Evolutionary conservation across 805 yeast species (phyloP), one percentile per base, ranked within the genome.

Genomic region (Kazachstania taianensis): DNA sequence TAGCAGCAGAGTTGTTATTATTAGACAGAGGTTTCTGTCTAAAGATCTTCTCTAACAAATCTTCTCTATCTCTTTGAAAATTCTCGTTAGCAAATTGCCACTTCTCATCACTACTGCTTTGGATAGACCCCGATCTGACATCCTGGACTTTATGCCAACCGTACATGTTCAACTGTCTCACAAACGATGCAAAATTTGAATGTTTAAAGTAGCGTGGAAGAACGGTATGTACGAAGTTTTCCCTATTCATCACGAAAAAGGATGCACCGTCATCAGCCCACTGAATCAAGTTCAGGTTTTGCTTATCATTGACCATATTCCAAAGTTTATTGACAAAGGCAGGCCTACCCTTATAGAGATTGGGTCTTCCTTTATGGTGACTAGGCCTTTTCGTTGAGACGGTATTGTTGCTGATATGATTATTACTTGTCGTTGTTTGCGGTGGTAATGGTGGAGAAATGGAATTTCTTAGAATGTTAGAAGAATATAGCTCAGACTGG

Each of bases 61-160:
- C 96, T 46, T 86, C 95, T 35, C 84, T 69, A 36, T 72, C 94
- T 40, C 70, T 68, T 25, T 75, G 64, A 55, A 92, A 92, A 52
- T 76, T 70, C 2, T 92, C 86, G 44, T 86, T 84, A 43, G 75
- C 78, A 63, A 92, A 92, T 59, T 86, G 94, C 82, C 87, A 80
- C 37, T 76, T 71, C 50, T 92, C 97, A 38, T 87, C 96, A 28
- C 62, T 61, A 39, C 63, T 67, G 27, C 59, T 63, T 38, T 71
- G 68, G 40, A 77, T 61, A 4, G 87, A 71, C 2, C 94, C 96
- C 18, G 81, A 71, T 39, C 64, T 81, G 16, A 87, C 75, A 59
- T 92, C 97, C 60, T 92, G 98, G 4, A 92, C 92, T 61, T 92
- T 92, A 64, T 87, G 97, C 96, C 96, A 92, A 8, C 98, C 98